Percentiles rank a stretch among this genome's conserved stretches.
phyloP scores from a whole-genome alignment of 1,284 basidiomycete species.

The Apiotrichum veenhuisii region DNA sequence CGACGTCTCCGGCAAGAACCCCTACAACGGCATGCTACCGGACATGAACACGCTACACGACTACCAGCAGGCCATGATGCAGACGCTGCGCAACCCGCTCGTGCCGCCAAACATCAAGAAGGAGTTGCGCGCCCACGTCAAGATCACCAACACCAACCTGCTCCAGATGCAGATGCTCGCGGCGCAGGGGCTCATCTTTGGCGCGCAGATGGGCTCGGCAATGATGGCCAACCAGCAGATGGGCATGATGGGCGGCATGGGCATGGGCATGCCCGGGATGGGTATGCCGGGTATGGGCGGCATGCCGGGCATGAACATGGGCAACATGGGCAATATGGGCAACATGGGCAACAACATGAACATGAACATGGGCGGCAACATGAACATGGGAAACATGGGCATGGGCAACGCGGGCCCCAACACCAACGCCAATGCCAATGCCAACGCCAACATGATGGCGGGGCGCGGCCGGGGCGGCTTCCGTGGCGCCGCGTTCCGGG shows the following conservation, averaged over 20 bases:
- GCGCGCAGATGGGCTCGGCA: conserved; percentile 15
- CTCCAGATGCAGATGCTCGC: conserved; percentile 44
- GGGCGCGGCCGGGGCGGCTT: conserved; percentile 15
- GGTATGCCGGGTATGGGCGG: conserved; percentile 9
- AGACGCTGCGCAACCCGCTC: conserved; percentile 37
- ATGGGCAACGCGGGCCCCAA: background rate
- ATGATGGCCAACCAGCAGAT: conserved; percentile 21
- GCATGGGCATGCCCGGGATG: conserved; percentile 1
- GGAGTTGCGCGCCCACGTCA: conserved; percentile 29
- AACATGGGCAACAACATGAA: background rate
- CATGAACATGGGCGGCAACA: background rate
- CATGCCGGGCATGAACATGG: conserved; percentile 1
- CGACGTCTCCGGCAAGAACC: conserved; percentile 15
- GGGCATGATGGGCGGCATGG: conserved; percentile 19
- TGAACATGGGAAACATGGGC: background rate
- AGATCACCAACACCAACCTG: conserved; percentile 37
- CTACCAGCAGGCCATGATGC: conserved; percentile 26
- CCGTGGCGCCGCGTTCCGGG: conserved; percentile 16
- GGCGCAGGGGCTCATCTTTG: conserved; percentile 21
- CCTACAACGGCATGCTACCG: conserved; percentile 15
- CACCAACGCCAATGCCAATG: too few relatives aligned
- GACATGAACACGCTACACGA: conserved; percentile 20
- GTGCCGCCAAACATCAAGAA: conserved; percentile 20
- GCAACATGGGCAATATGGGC: background rate
- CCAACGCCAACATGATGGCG: too few relatives aligned